These are phyloP conservation scores for Stemphylium lycopersici DNA, from an alignment of 2,329 filamentous ascomycete species.

Conservation along the genomic window DNA sequence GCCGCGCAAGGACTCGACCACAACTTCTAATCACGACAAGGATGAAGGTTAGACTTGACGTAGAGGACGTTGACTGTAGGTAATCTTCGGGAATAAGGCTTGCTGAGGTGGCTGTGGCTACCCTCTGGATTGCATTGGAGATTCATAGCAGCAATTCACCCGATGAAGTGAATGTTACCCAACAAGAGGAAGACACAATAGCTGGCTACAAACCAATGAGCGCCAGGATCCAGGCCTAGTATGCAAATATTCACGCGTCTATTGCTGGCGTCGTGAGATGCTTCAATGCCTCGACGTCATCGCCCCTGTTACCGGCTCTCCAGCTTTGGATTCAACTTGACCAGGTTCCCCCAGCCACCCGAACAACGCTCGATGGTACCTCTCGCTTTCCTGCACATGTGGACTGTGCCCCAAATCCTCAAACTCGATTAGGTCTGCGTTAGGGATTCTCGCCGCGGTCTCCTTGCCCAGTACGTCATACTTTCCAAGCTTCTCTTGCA, in stretches of 20 bases:
- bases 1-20: neutral
- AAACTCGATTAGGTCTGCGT: slow-evolving; percentile 55
- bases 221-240: neutral
- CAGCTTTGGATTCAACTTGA: neutral
- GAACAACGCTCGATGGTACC: slow-evolving; percentile 56
- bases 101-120: too few species aligned
- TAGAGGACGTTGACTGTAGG: too few species aligned
- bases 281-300: neutral
- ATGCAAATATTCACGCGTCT: neutral
- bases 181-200: too few species aligned
- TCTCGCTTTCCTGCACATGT: slow-evolving; percentile 58
- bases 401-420: slow-evolving; percentile 59
- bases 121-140: too few species aligned
- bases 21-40: neutral
- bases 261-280: neutral
- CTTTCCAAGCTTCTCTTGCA: slow-evolving; percentile 51
- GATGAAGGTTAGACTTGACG: too few species aligned
- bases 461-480: slow-evolving; percentile 59
- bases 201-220: neutral
- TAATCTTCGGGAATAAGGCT: too few species aligned
- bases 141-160: too few species aligned
- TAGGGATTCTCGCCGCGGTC: slow-evolving; percentile 53
- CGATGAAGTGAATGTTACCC: too few species aligned
- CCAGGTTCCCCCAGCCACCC: slow-evolving; percentile 49
- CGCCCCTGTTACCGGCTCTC: neutral